These are phyloP conservation scores for Trichophyton schoenleinii DNA, from an alignment of 2,329 filamentous ascomycete species.

Conservation along the genomic window DNA sequence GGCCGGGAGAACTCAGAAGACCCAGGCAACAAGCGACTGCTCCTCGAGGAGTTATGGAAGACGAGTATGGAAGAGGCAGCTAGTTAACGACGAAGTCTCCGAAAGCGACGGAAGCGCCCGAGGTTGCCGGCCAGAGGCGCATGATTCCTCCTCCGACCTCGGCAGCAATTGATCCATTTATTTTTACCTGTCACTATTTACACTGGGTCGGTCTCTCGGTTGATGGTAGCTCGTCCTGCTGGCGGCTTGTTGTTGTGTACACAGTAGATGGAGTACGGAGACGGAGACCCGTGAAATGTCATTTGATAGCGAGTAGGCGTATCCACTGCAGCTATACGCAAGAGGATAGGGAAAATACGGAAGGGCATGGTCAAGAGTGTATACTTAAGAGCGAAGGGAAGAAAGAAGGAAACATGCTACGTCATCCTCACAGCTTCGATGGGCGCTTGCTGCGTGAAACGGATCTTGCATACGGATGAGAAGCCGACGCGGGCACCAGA, in stretches of 20 bases:
- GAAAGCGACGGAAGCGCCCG: neutral
- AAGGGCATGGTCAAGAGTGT: neutral
- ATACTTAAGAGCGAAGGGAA: neutral
- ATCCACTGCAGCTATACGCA: neutral
- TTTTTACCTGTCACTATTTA: neutral
- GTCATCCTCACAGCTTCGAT: constrained; percentile 19
- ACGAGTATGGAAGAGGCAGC: neutral
- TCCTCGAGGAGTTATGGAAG: neutral
- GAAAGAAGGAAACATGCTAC: neutral
- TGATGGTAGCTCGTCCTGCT: too few species aligned
- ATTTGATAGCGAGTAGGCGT: neutral
- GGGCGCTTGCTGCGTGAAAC: constrained; percentile 20
- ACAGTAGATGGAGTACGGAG: neutral
- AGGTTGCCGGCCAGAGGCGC: neutral
- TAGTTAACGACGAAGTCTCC: neutral
- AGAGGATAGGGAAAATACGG: neutral
- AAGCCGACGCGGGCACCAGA: constrained; percentile 31
- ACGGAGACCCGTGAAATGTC: neutral
- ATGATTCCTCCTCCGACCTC: neutral
- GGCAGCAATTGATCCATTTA: neutral
- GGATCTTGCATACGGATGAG: constrained; percentile 33
- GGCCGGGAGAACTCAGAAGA: neutral
- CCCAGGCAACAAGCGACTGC: neutral
- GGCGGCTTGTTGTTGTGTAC: too few species aligned
- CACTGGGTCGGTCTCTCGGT: neutral